Conservation (phyloP, 2,329 filamentous ascomycete species). For the Verticillium nonalfalfae region DNA sequence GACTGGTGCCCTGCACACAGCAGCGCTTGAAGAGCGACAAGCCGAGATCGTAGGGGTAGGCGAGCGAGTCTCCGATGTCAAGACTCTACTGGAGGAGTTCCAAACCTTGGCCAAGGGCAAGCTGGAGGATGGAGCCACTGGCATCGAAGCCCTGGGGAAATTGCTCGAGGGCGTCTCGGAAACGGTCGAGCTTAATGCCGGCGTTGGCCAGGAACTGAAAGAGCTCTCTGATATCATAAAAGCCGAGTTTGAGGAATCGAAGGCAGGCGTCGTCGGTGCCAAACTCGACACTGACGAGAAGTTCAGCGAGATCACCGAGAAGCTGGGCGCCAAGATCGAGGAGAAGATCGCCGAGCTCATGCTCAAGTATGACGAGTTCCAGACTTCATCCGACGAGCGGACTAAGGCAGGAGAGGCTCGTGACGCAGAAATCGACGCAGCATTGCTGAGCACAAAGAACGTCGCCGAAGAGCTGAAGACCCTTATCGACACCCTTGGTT, state of each 20-base stretch:
- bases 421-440: constrained; percentile 64
- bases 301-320: constrained; percentile 51
- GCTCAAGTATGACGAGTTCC: constrained; percentile 82
- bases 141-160: constrained; percentile 67
- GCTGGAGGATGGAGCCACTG: constrained; percentile 67
- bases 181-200: constrained; percentile 51
- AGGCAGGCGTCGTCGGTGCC: constrained; percentile 69
- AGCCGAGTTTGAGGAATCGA: constrained; percentile 80
- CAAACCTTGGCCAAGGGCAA: constrained; percentile 70
- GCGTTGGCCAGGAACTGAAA: constrained; percentile 56
- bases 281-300: constrained; percentile 84
- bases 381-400: constrained; percentile 66
- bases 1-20: constrained; percentile 67
- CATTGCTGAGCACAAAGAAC: constrained; percentile 67
- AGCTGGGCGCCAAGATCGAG: constrained; percentile 49
- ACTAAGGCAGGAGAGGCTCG: constrained; percentile 68
- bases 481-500: constrained; percentile 78
- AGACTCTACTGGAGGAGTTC: constrained; percentile 69
- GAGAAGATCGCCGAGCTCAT: constrained; percentile 71
- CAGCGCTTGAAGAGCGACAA: constrained; percentile 78
- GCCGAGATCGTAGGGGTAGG: constrained; percentile 74
- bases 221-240: constrained; percentile 72
- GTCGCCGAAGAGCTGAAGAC: constrained; percentile 83
- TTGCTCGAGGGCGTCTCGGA: constrained; percentile 62
- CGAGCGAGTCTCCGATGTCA: constrained; percentile 74